Conservation (phyloP, 164 flowering plant genomes). For the Magnolia changhungtana region DNA sequence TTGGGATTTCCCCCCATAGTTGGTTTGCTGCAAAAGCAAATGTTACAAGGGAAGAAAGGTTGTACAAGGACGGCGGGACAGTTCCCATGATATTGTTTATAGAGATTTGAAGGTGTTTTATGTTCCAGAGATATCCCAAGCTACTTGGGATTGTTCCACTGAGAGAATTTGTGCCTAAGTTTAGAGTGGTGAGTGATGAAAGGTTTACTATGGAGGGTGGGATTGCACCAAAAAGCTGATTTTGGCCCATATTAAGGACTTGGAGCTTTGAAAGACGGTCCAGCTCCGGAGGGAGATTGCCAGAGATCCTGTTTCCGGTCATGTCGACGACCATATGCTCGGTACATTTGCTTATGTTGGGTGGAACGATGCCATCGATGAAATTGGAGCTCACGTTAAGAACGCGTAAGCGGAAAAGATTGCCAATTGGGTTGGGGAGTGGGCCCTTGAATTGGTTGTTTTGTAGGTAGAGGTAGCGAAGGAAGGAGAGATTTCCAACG, state of each 20-base stretch:
- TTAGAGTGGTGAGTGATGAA: constrained; percentile 7
- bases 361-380: constrained; percentile 29
- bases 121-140: background rate
- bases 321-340: constrained; percentile 11
- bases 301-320: constrained; percentile 13
- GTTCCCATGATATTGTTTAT: background rate
- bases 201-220: constrained; percentile 22
- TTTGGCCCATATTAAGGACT: background rate
- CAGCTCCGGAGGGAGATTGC: constrained; percentile 21
- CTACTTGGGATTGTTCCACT: background rate
- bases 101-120: background rate
- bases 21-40: background rate
- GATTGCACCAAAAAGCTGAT: constrained; percentile 26
- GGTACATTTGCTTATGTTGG: constrained; percentile 22
- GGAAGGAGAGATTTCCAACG: constrained; percentile 29
- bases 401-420: constrained; percentile 29
- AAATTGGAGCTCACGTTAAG: constrained; percentile 19
- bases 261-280: constrained; percentile 13
- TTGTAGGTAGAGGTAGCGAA: constrained; percentile 15
- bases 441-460: constrained; percentile 26
- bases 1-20: background rate
- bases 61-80: constrained; percentile 5
- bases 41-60: background rate
- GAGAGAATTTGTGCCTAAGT: background rate
- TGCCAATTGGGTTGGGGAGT: constrained; percentile 9